A percentile compares a stretch with the other conserved stretches of the same genome.
Conservation (phyloP, 768 basidiomycete genomes). For the Naganishia vaughanmartiniae region DNA sequence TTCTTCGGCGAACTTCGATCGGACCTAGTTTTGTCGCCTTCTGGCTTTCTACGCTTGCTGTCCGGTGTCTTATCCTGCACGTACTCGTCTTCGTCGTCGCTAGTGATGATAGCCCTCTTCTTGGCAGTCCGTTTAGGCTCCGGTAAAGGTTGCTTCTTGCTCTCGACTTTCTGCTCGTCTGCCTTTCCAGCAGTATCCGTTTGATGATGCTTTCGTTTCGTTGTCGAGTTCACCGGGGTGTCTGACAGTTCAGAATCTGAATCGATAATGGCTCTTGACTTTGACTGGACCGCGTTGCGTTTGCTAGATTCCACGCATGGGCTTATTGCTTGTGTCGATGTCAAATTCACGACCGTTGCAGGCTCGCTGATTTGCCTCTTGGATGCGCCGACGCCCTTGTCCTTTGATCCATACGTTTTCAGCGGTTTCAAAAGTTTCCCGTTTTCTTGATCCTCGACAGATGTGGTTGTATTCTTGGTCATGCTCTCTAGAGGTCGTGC, state of each 20-base stretch:
- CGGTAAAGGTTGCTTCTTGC: neutral
- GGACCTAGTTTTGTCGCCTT: neutral
- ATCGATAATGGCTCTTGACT: neutral
- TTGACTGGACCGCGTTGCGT: neutral
- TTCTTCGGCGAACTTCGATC: neutral
- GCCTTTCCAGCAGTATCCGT: neutral
- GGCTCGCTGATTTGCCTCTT: neutral
- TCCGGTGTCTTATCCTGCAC: neutral
- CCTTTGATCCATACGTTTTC: slow-evolving; percentile 12
- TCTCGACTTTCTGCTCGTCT: neutral
- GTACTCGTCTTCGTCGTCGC: slow-evolving; percentile 24
- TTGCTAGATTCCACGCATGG: neutral
- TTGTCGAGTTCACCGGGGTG: neutral
- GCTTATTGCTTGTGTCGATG: neutral
- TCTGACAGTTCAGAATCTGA: slow-evolving; percentile 16
- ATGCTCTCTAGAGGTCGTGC: neutral
- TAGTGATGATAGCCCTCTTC: slow-evolving; percentile 27
- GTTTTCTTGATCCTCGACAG: neutral
- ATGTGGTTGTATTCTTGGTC: neutral
- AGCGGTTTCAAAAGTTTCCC: neutral
- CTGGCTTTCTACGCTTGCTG: slow-evolving; percentile 25
- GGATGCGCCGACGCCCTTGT: neutral
- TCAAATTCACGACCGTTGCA: neutral
- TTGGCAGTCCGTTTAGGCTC: slow-evolving; percentile 10
- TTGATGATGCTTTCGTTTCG: neutral